Percentiles rank a stretch among this genome's conserved stretches.
Evolutionary conservation across 441 rosid genomes (phyloP).

Genomic region (Pelargonium fulgidum): DNA sequence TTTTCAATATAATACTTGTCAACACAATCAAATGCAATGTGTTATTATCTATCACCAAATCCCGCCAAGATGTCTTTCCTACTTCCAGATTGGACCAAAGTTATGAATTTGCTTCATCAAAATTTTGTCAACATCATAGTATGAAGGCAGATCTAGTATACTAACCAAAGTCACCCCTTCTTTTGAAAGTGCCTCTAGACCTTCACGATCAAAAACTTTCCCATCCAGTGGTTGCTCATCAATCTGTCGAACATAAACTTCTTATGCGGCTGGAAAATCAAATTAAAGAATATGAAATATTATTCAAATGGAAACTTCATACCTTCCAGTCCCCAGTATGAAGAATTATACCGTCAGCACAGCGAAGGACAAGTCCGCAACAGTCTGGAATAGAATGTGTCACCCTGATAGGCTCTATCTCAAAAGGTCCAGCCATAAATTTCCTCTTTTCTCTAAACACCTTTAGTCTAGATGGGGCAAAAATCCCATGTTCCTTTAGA

Average conservation of each 20-base stretch:
- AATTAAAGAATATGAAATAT: constrained; percentile 17
- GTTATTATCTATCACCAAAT: neutral
- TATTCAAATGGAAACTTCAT: constrained; percentile 16
- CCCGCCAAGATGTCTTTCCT: neutral
- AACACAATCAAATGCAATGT: neutral
- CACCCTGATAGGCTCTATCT: constrained; percentile 85
- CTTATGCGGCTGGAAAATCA: constrained; percentile 23
- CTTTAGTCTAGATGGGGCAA: neutral
- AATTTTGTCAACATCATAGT: constrained; percentile 9
- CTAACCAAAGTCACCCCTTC: constrained; percentile 95
- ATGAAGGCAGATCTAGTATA: constrained; percentile 18
- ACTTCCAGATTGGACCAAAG: neutral
- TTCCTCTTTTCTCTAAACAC: neutral
- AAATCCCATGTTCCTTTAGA: constrained; percentile 86
- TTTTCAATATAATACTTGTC: neutral
- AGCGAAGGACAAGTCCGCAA: constrained; percentile 89
- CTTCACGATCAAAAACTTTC: constrained; percentile 70
- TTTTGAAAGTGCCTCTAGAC: constrained; percentile 81
- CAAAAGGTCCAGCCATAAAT: constrained; percentile 79
- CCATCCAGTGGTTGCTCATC: constrained; percentile 95
- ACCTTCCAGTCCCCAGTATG: constrained; percentile 99
- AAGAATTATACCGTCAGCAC: constrained; percentile 91
- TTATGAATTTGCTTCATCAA: neutral
- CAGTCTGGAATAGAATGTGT: constrained; percentile 99
- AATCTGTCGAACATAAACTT: constrained; percentile 45